Conservation (phyloP, 768 basidiomycete genomes). For the Hydnum rufescens region DNA sequence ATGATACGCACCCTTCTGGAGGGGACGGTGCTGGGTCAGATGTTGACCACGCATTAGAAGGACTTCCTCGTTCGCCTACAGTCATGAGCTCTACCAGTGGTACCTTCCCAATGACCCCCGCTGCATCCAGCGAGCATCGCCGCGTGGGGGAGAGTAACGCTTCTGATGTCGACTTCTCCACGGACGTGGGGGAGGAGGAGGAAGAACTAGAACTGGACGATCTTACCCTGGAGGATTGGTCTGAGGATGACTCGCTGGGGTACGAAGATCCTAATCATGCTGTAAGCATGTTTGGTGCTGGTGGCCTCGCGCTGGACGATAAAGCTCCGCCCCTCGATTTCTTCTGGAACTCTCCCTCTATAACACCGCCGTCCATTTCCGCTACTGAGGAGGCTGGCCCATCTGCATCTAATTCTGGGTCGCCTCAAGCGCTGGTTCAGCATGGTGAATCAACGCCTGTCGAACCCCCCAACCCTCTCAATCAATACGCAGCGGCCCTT, state of each 20-base stretch:
- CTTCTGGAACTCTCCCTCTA: neutral
- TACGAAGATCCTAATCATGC: neutral
- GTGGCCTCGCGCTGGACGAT: neutral
- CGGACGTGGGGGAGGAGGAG: neutral
- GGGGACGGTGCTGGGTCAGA: no score
- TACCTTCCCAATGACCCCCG: neutral
- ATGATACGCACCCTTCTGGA: no score
- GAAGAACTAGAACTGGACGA: neutral
- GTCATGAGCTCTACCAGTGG: neutral
- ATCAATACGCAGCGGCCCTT: neutral
- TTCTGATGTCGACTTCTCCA: neutral
- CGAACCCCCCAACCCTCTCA: neutral
- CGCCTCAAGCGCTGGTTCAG: neutral
- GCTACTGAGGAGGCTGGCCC: neutral
- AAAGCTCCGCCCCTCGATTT: neutral
- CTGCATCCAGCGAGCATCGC: neutral
- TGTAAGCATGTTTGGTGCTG: constrained; percentile 1
- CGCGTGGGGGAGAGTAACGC: no score
- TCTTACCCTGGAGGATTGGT: neutral
- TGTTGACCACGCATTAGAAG: neutral
- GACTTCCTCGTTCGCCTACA: neutral
- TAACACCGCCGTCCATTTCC: neutral
- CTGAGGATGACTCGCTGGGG: neutral
- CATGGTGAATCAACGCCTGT: neutral
- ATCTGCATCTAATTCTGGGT: neutral